Conservation (phyloP, 2,329 filamentous ascomycete species). For the Drechslerella coelobrocha region DNA sequence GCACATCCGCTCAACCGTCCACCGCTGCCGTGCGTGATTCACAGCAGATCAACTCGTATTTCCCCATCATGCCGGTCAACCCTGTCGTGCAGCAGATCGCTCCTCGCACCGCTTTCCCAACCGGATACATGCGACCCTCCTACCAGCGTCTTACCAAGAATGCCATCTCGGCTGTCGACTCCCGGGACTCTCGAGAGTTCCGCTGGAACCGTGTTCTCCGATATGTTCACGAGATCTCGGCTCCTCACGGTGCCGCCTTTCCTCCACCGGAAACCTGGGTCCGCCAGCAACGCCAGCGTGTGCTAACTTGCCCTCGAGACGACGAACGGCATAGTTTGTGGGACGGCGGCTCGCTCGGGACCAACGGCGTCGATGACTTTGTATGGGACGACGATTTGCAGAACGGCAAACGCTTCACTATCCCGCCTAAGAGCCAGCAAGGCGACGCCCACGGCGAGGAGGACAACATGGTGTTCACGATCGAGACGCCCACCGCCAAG, state of each 20-base stretch:
- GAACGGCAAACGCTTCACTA: constrained; percentile 50
- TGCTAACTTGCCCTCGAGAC: constrained; percentile 34
- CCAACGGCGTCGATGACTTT: constrained; percentile 55
- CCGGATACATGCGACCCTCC: constrained; percentile 33
- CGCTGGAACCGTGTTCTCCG: constrained; percentile 55
- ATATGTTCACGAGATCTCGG: constrained; percentile 53
- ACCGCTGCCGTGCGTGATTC: constrained; percentile 17
- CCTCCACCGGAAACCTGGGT: constrained; percentile 44
- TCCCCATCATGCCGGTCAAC: constrained; percentile 53
- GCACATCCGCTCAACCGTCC: constrained; percentile 49
- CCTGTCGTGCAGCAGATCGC: constrained; percentile 52
- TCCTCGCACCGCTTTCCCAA: constrained; percentile 42
- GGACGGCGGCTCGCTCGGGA: constrained; percentile 54
- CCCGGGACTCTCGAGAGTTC: constrained; percentile 54
- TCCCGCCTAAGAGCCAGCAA: constrained; percentile 46
- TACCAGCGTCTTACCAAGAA: constrained; percentile 52
- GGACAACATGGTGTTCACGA: constrained; percentile 34
- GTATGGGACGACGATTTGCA: constrained; percentile 55
- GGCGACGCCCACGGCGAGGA: constrained; percentile 36
- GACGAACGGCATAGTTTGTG: constrained; percentile 51
- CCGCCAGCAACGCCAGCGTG: constrained; percentile 37
- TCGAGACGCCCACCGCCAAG: constrained; percentile 27
- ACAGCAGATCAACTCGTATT: constrained; percentile 31
- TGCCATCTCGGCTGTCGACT: constrained; percentile 53
- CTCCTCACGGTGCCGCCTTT: constrained; percentile 34